These are phyloP conservation scores for Tulasnella sp. DNA, from an alignment of 768 basidiomycete species.

Conservation along the genomic window DNA sequence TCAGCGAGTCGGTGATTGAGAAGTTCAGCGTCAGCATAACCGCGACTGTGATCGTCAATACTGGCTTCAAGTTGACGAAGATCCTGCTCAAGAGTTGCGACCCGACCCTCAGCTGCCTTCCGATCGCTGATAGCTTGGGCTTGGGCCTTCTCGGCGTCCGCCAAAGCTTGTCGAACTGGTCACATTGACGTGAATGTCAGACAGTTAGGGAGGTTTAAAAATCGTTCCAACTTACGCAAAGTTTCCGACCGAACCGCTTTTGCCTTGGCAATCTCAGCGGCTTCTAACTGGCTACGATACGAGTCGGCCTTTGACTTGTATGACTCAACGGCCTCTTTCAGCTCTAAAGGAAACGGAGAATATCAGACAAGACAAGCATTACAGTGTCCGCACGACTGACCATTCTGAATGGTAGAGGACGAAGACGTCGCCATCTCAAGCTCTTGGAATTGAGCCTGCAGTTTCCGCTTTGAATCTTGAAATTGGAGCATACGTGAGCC, in stretches of 20 bases:
- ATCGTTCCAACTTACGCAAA: conserved; percentile 33
- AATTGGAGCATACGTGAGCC: background rate
- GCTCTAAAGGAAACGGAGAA: conserved; percentile 32
- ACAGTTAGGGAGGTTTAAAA: background rate
- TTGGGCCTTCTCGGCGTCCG: conserved; percentile 49
- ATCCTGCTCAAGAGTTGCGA: conserved; percentile 41
- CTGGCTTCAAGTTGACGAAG: conserved; percentile 49
- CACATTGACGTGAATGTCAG: background rate
- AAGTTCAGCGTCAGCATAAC: conserved; percentile 50
- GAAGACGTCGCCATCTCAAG: conserved; percentile 48
- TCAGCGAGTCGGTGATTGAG: conserved; percentile 58
- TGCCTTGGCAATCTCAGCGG: conserved; percentile 54
- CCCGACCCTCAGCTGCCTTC: conserved; percentile 38
- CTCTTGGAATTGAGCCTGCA: conserved; percentile 50
- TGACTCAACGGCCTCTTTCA: conserved; percentile 50
- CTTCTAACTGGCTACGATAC: conserved; percentile 50
- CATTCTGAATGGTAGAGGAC: conserved; percentile 47
- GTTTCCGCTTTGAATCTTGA: conserved; percentile 45
- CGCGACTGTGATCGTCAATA: conserved; percentile 56
- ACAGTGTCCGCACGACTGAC: conserved; percentile 25
- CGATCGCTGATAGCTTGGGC: conserved; percentile 40
- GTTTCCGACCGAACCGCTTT: conserved; percentile 55
- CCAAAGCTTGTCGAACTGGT: conserved; percentile 48
- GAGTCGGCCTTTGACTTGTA: conserved; percentile 53
- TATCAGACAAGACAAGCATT: background rate